A percentile compares a stretch with the other conserved stretches of the same genome.
phyloP scores from a whole-genome alignment of 495 filamentous ascomycete species.

The Entonaema liquescens region DNA sequence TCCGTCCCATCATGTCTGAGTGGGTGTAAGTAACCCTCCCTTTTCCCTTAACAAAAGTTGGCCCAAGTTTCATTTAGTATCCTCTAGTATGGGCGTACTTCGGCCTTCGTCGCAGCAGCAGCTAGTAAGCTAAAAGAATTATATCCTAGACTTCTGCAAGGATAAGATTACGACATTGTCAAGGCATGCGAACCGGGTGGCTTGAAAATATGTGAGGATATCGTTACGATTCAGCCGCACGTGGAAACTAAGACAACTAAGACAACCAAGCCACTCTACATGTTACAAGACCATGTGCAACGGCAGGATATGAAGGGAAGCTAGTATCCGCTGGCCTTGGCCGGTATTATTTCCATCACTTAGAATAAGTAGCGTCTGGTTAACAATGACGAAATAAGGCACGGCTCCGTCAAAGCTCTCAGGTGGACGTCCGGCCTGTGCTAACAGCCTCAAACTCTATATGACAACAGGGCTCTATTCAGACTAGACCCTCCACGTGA shows the following conservation, averaged over 20 bases:
- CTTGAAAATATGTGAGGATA: not conserved
- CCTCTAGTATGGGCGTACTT: too few species aligned
- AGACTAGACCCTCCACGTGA: not conserved
- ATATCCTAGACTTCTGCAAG: not conserved
- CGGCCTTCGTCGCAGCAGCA: too few species aligned
- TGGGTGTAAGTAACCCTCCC: not conserved
- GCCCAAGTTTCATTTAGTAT: not conserved
- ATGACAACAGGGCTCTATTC: not conserved
- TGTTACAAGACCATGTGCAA: too few species aligned
- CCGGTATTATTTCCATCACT: not conserved
- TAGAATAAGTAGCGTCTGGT: not conserved
- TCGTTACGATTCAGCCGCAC: conserved; percentile 9
- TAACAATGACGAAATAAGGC: not conserved
- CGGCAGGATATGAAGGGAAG: too few species aligned
- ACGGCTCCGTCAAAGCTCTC: not conserved
- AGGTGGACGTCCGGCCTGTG: conserved; percentile 5
- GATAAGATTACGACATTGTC: conserved; percentile 9
- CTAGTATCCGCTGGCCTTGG: not conserved
- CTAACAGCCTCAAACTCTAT: conserved; percentile 2
- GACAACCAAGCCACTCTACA: not conserved
- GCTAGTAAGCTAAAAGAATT: too few species aligned
- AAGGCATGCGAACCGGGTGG: not conserved
- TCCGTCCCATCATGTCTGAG: not conserved
- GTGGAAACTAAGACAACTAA: not conserved
- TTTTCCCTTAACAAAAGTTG: not conserved